Evolutionary conservation across 164 flowering plant species (phyloP).

Genomic region (Paratinospora sagittata): DNA sequence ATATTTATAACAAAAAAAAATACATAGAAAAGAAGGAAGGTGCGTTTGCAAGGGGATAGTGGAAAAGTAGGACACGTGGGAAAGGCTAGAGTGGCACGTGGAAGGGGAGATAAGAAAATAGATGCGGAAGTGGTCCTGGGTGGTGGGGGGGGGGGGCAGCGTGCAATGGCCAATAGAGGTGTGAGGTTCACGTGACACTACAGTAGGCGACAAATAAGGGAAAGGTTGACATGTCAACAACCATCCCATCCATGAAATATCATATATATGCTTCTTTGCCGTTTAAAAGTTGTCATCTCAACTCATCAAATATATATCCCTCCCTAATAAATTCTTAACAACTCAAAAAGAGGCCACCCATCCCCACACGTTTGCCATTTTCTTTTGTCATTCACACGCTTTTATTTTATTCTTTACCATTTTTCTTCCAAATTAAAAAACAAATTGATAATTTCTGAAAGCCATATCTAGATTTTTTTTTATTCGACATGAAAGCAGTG

Average conservation of each 20-base stretch:
- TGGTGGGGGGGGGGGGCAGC: constrained; percentile 28
- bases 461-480: too few species aligned
- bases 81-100: constrained; percentile 10
- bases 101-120: not conserved
- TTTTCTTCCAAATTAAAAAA: too few species aligned
- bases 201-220: constrained; percentile 25
- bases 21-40: too few species aligned
- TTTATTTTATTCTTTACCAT: too few species aligned
- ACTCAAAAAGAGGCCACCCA: not conserved
- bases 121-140: constrained; percentile 6
- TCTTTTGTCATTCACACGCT: not conserved
- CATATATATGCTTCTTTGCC: constrained; percentile 9
- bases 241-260: constrained; percentile 8
- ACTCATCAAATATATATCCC: too few species aligned
- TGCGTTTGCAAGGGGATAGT: too few species aligned
- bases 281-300: constrained; percentile 35
- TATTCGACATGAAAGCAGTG: too few species aligned
- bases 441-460: too few species aligned
- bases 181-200: constrained; percentile 60
- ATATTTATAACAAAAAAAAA: too few species aligned
- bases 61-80: constrained; percentile 4
- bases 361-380: constrained; percentile 1
- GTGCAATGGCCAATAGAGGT: not conserved
- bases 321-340: constrained; percentile 4
- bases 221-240: constrained; percentile 40